Conservation (phyloP, 306 rosid genomes). For the Cucurbita ficifolia region DNA sequence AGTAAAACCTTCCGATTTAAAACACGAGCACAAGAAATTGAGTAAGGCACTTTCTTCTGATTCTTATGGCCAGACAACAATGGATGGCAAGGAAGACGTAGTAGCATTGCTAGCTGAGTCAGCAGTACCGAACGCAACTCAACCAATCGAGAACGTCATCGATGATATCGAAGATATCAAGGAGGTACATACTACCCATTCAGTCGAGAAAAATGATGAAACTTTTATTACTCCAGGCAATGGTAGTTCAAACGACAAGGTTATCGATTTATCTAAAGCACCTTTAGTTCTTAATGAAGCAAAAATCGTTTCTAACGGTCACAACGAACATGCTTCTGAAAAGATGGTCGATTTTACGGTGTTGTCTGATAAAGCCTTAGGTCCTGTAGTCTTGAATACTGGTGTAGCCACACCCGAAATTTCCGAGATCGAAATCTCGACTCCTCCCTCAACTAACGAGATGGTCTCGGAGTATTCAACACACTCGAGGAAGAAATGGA, state of each 20-base stretch:
- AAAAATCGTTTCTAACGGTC: constrained; percentile 16
- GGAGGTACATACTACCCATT: constrained; percentile 24
- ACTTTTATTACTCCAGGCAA: constrained; percentile 13
- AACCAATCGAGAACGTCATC: constrained; percentile 9
- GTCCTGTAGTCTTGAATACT: constrained; percentile 17
- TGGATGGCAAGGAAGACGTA: constrained; percentile 18
- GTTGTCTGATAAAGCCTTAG: constrained; percentile 22
- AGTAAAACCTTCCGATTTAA: constrained; percentile 33
- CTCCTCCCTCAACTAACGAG: constrained; percentile 51
- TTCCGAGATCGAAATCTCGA: constrained; percentile 36
- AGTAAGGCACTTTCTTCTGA: constrained; percentile 21
- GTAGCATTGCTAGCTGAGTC: constrained; percentile 23
- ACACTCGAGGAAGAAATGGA: constrained; percentile 91
- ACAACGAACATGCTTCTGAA: constrained; percentile 15
- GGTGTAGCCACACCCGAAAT: constrained; percentile 22
- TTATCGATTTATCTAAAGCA: constrained; percentile 18
- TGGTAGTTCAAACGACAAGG: constrained; percentile 3
- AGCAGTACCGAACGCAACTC: constrained; percentile 14
- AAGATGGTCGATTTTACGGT: constrained; percentile 16
- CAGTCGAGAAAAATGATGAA: constrained; percentile 20
- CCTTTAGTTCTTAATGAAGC: constrained; percentile 28
- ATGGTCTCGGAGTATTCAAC: constrained; percentile 19
- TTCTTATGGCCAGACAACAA: constrained; percentile 20
- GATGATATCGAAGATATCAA: constrained; percentile 21
- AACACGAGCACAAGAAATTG: constrained; percentile 18